A percentile compares a stretch with the other conserved stretches of the same genome.
Evolutionary conservation across 2,329 filamentous ascomycete genomes (phyloP).

Genomic region (Claviceps lovelessii): DNA sequence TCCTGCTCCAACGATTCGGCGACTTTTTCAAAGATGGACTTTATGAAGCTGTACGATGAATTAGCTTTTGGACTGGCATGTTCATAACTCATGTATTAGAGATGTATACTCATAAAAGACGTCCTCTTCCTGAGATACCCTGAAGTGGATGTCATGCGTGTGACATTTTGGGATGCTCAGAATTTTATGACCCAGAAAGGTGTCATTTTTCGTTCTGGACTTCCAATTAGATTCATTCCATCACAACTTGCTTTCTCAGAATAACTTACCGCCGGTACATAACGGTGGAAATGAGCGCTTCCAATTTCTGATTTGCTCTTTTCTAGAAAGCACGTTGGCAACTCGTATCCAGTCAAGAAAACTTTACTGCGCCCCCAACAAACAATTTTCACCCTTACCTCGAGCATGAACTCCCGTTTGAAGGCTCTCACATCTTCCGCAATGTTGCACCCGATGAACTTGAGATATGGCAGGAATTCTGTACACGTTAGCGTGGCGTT

Average conservation of each 20-base stretch:
- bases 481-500: neutral
- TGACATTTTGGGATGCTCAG: constrained; percentile 11
- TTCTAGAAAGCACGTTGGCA: constrained; percentile 2
- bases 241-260: no score
- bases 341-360: neutral
- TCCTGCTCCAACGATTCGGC: neutral
- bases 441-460: constrained; percentile 15
- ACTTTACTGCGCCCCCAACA: neutral
- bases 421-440: neutral
- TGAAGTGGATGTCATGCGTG: constrained; percentile 10
- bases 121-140: constrained; percentile 14
- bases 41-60: neutral
- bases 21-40: neutral
- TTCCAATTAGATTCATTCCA: neutral
- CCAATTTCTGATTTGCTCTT: constrained; percentile 8
- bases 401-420: constrained; percentile 6
- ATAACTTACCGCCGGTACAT: constrained; percentile 17
- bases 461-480: constrained; percentile 24
- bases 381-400: constrained; percentile 6
- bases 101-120: neutral
- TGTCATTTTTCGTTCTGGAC: constrained; percentile 14
- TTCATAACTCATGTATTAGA: neutral
- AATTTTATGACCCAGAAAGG: constrained; percentile 14
- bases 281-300: constrained; percentile 9
- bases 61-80: neutral